Percentiles rank a stretch among this genome's conserved stretches.
These are phyloP conservation scores for Borealophlyctis nickersoniae DNA, from an alignment of 192 early-diverging fungal genomes.

Conservation along the genomic window DNA sequence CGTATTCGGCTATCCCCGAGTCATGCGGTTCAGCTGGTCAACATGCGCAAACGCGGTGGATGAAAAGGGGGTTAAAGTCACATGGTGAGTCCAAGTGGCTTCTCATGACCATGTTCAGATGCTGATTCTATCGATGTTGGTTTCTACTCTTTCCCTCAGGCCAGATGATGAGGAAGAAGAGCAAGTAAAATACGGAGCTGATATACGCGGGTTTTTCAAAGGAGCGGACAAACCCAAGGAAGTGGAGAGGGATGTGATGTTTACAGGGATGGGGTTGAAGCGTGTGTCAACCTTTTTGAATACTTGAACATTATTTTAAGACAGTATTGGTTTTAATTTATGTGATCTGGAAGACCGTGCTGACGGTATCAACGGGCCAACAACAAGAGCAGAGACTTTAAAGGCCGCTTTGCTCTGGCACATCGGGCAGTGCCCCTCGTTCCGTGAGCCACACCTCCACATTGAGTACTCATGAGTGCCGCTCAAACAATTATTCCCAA, in stretches of 20 bases:
- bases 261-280: background rate
- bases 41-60: constrained; percentile 76
- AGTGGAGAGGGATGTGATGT: background rate
- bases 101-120: background rate
- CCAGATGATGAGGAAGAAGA: constrained; percentile 16
- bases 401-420: no score
- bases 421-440: no score
- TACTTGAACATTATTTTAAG: no score
- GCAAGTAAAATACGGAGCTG: constrained; percentile 1
- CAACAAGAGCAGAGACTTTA: no score
- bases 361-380: no score
- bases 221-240: background rate
- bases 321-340: no score
- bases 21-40: constrained; percentile 94
- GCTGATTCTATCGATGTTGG: background rate
- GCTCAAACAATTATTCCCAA: no score
- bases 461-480: no score
- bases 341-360: no score
- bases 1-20: constrained; percentile 89
- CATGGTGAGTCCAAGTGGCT: constrained; percentile 36
- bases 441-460: no score
- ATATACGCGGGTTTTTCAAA: constrained; percentile 13
- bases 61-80: constrained; percentile 52
- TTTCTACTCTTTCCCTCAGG: constrained; percentile 1
- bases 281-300: no score